Conservation (phyloP, 768 basidiomycete genomes). For the Trametes cinnabarina region DNA sequence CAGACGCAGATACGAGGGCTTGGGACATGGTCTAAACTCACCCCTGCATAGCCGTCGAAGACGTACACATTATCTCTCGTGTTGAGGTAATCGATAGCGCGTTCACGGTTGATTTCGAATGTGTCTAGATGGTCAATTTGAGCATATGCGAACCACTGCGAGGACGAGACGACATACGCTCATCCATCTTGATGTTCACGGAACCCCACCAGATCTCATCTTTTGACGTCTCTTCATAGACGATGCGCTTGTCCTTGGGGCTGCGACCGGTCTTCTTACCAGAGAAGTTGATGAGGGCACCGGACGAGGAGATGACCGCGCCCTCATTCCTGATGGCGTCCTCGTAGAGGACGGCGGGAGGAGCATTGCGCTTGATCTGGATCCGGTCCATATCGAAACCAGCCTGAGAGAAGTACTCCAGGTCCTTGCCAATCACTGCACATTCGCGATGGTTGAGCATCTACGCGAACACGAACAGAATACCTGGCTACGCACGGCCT, state of each 20-base stretch:
- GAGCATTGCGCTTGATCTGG: slow-evolving; percentile 91
- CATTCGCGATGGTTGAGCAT: slow-evolving; percentile 12
- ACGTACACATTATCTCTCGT: slow-evolving; percentile 98
- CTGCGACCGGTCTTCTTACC: slow-evolving; percentile 98
- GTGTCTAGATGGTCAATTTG: slow-evolving; percentile 56
- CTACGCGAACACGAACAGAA: neutral
- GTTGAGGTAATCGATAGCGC: slow-evolving; percentile 98
- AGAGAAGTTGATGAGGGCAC: slow-evolving; percentile 98
- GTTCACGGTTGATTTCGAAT: slow-evolving; percentile 98
- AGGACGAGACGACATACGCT: slow-evolving; percentile 52
- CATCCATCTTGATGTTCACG: slow-evolving; percentile 99
- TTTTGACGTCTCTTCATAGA: slow-evolving; percentile 94
- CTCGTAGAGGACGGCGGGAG: slow-evolving; percentile 89
- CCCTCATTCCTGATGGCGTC: slow-evolving; percentile 99
- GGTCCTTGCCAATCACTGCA: slow-evolving; percentile 85
- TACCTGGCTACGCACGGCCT: slow-evolving; percentile 56
- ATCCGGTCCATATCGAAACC: slow-evolving; percentile 99
- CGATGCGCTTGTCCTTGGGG: slow-evolving; percentile 99
- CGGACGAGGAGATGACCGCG: slow-evolving; percentile 93
- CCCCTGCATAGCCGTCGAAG: slow-evolving; percentile 93
- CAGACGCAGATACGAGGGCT: neutral
- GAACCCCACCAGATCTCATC: slow-evolving; percentile 99
- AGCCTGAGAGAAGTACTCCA: slow-evolving; percentile 97
- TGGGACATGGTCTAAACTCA: slow-evolving; percentile 34
- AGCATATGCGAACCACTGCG: neutral